Conservation (phyloP, 106 monocot genomes). For the Allium fistulosum region DNA sequence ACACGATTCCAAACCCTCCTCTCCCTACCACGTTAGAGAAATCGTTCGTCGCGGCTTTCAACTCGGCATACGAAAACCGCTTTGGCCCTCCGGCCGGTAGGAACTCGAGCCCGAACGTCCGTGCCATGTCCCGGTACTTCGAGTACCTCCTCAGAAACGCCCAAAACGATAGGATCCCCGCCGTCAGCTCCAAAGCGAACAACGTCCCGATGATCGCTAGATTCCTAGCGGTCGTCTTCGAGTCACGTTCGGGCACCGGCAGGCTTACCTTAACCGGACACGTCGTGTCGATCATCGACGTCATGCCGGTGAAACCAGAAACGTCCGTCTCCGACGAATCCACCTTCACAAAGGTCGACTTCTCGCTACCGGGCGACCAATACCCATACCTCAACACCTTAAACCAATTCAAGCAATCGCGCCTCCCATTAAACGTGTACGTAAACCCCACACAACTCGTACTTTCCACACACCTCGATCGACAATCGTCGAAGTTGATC, state of each 20-base stretch:
- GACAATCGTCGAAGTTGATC: conserved; percentile 24
- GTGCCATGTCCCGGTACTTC: conserved; percentile 76
- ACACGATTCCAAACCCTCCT: conserved; percentile 54
- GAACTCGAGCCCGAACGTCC: conserved; percentile 53
- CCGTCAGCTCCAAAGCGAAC: conserved; percentile 52
- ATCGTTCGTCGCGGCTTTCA: conserved; percentile 45
- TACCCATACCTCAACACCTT: conserved; percentile 19
- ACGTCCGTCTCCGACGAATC: conserved; percentile 17
- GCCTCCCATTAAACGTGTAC: conserved; percentile 30
- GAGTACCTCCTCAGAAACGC: conserved; percentile 66
- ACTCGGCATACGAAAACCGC: conserved; percentile 47
- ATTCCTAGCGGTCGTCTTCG: conserved; percentile 24
- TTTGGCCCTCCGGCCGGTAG: conserved; percentile 56
- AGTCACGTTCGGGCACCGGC: conserved; percentile 23
- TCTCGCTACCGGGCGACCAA: conserved; percentile 52
- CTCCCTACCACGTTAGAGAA: conserved; percentile 45
- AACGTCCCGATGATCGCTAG: conserved; percentile 31
- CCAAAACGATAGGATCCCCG: conserved; percentile 53
- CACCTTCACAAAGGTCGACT: conserved; percentile 33
- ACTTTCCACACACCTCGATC: conserved; percentile 20
- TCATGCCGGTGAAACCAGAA: conserved; percentile 49
- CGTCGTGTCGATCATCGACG: conserved; percentile 32
- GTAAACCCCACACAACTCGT: conserved; percentile 45
- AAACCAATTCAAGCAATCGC: conserved; percentile 19
- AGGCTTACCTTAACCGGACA: conserved; percentile 43